Percentiles rank a stretch among this genome's conserved stretches.
Evolutionary conservation across 129 eudicot genomes (phyloP).

Genomic region (Pulicaria dysenterica): DNA sequence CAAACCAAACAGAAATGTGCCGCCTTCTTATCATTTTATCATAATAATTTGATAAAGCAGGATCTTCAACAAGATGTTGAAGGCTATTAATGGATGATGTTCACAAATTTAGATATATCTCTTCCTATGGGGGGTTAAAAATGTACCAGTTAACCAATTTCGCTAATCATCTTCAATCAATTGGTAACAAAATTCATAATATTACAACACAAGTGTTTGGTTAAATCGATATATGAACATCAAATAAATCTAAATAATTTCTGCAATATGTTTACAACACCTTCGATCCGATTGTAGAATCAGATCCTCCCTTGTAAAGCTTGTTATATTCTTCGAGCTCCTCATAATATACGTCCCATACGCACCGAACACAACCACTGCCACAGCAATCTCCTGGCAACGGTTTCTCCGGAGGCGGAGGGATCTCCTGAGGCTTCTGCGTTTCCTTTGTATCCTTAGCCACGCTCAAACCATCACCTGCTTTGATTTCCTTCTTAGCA

Average conservation of each 20-base stretch:
- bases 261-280: constrained; percentile 25
- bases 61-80: no score
- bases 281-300: constrained; percentile 26
- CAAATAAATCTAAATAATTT: constrained; percentile 22
- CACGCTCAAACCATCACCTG: constrained; percentile 20
- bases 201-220: constrained; percentile 20
- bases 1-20: no score
- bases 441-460: constrained; percentile 27
- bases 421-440: constrained; percentile 40
- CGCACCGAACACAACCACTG: constrained; percentile 91
- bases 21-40: no score
- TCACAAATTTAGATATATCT: no score
- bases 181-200: constrained; percentile 10
- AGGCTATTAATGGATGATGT: no score
- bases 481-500: constrained; percentile 16
- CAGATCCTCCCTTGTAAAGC: constrained; percentile 38
- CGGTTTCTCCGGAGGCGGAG: constrained; percentile 95
- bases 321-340: constrained; percentile 71
- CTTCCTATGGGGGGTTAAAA: neutral
- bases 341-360: constrained; percentile 83
- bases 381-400: constrained; percentile 92
- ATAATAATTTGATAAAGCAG: no score
- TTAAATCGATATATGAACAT: neutral
- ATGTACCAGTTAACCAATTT: constrained; percentile 1
- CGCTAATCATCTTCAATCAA: constrained; percentile 21